phyloP scores from a whole-genome alignment of 129 eudicot genomes.

The Artemisia tridentata region DNA sequence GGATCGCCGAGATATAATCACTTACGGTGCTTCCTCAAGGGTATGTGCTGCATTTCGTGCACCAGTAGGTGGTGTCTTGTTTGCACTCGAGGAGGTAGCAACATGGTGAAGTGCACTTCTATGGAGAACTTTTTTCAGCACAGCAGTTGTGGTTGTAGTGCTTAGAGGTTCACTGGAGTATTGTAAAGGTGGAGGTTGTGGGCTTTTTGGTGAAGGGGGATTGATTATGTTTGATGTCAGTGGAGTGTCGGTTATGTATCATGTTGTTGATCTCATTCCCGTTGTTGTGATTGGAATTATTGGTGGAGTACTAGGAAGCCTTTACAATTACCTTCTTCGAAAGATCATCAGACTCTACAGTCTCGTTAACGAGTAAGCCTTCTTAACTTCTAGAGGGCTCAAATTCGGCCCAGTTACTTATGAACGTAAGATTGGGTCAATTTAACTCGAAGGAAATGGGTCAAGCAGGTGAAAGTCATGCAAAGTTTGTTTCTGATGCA shows the following conservation, averaged over 20 bases:
- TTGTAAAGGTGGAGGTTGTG: slow-evolving; percentile 74
- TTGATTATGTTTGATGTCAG: slow-evolving; percentile 89
- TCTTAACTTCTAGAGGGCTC: neutral
- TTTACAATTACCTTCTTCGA: slow-evolving; percentile 69
- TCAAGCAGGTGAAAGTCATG: neutral
- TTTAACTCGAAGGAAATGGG: neutral
- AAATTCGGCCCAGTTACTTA: neutral
- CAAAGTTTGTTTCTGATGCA: neutral
- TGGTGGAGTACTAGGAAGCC: slow-evolving; percentile 92
- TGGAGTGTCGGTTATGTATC: slow-evolving; percentile 60
- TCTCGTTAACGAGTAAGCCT: slow-evolving; percentile 71
- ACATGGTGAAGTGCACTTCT: slow-evolving; percentile 97
- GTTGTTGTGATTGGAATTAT: slow-evolving; percentile 62
- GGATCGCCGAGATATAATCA: slow-evolving; percentile 82
- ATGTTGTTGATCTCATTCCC: slow-evolving; percentile 63
- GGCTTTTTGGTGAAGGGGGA: slow-evolving; percentile 93
- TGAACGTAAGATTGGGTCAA: neutral
- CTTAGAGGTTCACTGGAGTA: slow-evolving; percentile 74
- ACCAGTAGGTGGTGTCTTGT: slow-evolving; percentile 95
- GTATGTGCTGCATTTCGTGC: slow-evolving; percentile 90
- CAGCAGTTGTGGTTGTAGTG: slow-evolving; percentile 90
- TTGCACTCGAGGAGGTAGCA: slow-evolving; percentile 90
- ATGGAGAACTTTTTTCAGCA: slow-evolving; percentile 93
- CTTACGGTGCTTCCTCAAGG: slow-evolving; percentile 86
- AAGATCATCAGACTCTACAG: slow-evolving; percentile 76